Percentiles rank a stretch among this genome's conserved stretches.
Evolutionary conservation across 768 basidiomycete species (phyloP).

Genomic region (Leccinum disarticulatum): DNA sequence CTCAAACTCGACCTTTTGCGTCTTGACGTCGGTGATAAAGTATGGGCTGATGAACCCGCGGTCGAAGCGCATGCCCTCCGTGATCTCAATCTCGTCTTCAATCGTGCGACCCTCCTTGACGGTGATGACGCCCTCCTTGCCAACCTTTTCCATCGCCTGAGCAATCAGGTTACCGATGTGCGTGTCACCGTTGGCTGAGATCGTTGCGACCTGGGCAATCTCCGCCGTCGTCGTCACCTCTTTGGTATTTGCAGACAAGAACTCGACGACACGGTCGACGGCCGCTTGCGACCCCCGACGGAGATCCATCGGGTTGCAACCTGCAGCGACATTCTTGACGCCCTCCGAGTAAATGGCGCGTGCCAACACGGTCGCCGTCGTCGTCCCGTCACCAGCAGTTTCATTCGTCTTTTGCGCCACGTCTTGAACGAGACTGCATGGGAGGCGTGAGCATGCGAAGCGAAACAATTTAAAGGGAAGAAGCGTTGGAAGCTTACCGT

Average conservation of each 20-base stretch:
- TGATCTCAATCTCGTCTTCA: conserved; percentile 98
- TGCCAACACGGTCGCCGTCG: conserved; percentile 95
- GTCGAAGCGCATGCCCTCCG: conserved; percentile 99
- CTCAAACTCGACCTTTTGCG: conserved; percentile 94
- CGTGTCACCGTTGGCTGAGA: conserved; percentile 76
- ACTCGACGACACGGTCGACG: conserved; percentile 92
- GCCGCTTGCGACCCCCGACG: conserved; percentile 97
- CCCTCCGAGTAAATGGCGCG: conserved; percentile 98
- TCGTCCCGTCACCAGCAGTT: conserved; percentile 95
- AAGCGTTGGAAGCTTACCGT: conserved; percentile 55
- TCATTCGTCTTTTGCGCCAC: conserved; percentile 98
- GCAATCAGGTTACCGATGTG: conserved; percentile 95
- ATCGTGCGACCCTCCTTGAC: conserved; percentile 99
- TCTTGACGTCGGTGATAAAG: conserved; percentile 98
- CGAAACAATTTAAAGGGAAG: background rate
- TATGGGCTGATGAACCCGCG: conserved; percentile 97
- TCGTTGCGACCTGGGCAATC: conserved; percentile 99
- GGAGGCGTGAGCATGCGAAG: conserved; percentile 7
- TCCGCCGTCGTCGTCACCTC: conserved; percentile 96
- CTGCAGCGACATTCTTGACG: conserved; percentile 98
- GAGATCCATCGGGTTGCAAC: conserved; percentile 99
- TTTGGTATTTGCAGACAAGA: conserved; percentile 84
- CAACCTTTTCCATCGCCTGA: conserved; percentile 99
- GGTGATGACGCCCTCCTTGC: conserved; percentile 99
- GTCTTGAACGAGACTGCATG: conserved; percentile 81